Conservation (phyloP, 768 basidiomycete species). For the Harrya chromipes region DNA sequence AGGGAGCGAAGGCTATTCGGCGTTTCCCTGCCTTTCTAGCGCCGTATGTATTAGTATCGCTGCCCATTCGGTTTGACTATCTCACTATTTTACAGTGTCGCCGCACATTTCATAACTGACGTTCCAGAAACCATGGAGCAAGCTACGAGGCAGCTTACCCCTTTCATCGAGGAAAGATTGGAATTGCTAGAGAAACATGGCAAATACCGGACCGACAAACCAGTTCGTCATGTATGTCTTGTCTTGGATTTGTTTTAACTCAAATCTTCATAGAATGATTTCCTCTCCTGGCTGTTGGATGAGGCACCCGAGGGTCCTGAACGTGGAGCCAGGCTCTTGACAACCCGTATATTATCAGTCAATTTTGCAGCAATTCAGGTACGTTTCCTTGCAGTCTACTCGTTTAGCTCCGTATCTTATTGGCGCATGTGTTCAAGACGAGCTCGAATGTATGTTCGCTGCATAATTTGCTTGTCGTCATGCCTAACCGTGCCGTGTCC, state of each 20-base stretch:
- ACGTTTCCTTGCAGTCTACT: background rate
- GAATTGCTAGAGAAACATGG: conserved; percentile 21
- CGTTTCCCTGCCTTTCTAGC: conserved; percentile 31
- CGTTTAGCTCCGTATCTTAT: no score
- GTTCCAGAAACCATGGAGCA: no score
- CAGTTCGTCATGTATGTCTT: conserved; percentile 20
- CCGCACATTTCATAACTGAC: no score
- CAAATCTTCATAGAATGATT: conserved; percentile 22
- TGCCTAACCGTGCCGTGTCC: background rate
- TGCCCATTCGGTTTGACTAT: no score
- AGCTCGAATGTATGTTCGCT: no score
- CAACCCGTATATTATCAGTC: conserved; percentile 4
- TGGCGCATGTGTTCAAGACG: no score
- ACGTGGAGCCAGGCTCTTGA: conserved; percentile 19
- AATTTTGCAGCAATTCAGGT: conserved; percentile 24
- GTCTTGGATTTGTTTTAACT: background rate
- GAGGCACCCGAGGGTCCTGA: conserved; percentile 14
- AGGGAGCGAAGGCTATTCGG: conserved; percentile 33
- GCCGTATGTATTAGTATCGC: conserved; percentile 21
- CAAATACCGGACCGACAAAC: conserved; percentile 26
- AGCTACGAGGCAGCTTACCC: no score
- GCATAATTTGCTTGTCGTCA: background rate
- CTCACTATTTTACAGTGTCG: no score
- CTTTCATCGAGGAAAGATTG: conserved; percentile 23
- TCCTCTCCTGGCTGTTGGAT: conserved; percentile 31